Evolutionary conservation across 1,139 yeast genomes (phyloP).

Genomic region (Pichia sorboxylosa): DNA sequence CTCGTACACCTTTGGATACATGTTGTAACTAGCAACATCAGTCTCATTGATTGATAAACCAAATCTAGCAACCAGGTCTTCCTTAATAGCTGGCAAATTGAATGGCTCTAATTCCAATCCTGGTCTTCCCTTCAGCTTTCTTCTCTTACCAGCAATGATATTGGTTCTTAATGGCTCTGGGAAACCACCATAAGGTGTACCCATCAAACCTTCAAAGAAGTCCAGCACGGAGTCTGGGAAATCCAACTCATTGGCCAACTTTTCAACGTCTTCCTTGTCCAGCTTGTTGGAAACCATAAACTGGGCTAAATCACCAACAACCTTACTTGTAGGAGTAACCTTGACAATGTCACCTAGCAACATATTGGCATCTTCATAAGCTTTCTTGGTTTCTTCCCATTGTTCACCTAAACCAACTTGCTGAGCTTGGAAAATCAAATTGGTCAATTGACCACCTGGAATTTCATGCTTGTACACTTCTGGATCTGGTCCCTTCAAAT

Average conservation of each 20-base stretch:
- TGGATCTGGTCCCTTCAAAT: slow-evolving; percentile 98
- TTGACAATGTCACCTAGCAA: slow-evolving; percentile 92
- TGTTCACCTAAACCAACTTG: slow-evolving; percentile 94
- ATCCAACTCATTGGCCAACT: slow-evolving; percentile 80
- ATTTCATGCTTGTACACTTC: slow-evolving; percentile 97
- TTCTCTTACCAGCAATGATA: slow-evolving; percentile 79
- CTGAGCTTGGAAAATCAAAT: slow-evolving; percentile 95
- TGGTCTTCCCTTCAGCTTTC: slow-evolving; percentile 80
- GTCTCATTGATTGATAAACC: slow-evolving; percentile 50
- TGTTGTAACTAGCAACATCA: slow-evolving; percentile 89
- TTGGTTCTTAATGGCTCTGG: slow-evolving; percentile 96
- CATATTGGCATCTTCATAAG: slow-evolving; percentile 81
- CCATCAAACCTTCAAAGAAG: slow-evolving; percentile 98
- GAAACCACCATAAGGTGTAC: slow-evolving; percentile 99
- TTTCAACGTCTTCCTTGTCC: slow-evolving; percentile 70
- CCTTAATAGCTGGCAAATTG: slow-evolving; percentile 58
- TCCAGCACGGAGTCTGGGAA: slow-evolving; percentile 98
- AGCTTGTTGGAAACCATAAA: slow-evolving; percentile 95
- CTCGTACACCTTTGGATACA: slow-evolving; percentile 97
- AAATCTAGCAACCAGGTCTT: slow-evolving; percentile 59
- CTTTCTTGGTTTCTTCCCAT: slow-evolving; percentile 92
- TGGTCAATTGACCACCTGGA: slow-evolving; percentile 98
- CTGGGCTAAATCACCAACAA: slow-evolving; percentile 97
- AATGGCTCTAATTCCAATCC: slow-evolving; percentile 81
- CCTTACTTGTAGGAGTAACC: slow-evolving; percentile 98